Conservation (phyloP, 1,284 basidiomycete genomes). For the Volvariella surrecta region DNA sequence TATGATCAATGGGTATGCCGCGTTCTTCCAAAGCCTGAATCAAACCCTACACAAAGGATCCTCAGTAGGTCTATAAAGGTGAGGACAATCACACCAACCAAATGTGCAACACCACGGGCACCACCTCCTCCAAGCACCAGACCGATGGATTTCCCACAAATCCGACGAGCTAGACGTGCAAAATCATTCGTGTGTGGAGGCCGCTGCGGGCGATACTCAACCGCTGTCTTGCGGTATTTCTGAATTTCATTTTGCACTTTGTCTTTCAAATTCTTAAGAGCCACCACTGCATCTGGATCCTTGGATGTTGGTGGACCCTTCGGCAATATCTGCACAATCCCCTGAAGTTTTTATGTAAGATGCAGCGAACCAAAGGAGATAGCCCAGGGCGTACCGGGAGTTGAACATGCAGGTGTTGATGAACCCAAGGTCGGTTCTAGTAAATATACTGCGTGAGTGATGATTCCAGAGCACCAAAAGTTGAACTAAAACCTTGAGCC, state of each 20-base stretch:
- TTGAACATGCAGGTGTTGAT: conserved; percentile 89
- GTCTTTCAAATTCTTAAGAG: conserved; percentile 86
- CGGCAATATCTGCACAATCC: conserved; percentile 55
- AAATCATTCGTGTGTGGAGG: conserved; percentile 88
- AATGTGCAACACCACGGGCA: conserved; percentile 89
- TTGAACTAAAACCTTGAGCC: conserved; percentile 70
- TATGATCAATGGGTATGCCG: conserved; percentile 89
- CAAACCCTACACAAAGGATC: conserved; percentile 52
- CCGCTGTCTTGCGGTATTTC: conserved; percentile 72
- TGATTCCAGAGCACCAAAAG: conserved; percentile 7
- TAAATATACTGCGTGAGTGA: conserved; percentile 5
- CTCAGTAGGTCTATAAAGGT: background rate
- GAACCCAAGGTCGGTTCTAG: conserved; percentile 90
- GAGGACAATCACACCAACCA: conserved; percentile 44
- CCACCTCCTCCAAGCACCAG: conserved; percentile 95
- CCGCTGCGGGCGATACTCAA: conserved; percentile 64
- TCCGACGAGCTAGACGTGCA: conserved; percentile 81
- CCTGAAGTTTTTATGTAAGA: conserved; percentile 16
- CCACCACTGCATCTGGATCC: conserved; percentile 85
- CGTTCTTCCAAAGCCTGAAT: conserved; percentile 89
- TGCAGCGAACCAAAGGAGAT: background rate
- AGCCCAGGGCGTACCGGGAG: conserved; percentile 48
- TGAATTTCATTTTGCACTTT: conserved; percentile 85
- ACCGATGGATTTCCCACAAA: conserved; percentile 92
- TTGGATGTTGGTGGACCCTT: conserved; percentile 49